Evolutionary conservation across 768 basidiomycete species (phyloP).

Genomic region (Cubamyces lactineus): DNA sequence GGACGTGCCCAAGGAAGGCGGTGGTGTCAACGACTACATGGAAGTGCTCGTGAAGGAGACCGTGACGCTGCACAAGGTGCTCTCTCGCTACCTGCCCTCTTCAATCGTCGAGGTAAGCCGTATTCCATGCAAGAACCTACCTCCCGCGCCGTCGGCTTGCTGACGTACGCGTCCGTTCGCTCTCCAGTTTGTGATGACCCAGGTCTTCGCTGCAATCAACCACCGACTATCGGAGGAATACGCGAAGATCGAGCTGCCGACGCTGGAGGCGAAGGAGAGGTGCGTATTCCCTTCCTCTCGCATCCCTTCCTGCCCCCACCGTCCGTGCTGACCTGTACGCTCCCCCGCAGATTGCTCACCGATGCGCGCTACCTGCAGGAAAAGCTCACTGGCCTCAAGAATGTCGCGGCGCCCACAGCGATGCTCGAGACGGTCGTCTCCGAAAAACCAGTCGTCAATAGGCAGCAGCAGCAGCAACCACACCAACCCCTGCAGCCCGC

Average conservation of each 20-base stretch:
- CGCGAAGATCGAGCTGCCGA: slow-evolving; percentile 77
- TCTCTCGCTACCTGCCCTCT: slow-evolving; percentile 84
- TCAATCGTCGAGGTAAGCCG: slow-evolving; percentile 79
- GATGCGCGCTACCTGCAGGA: slow-evolving; percentile 80
- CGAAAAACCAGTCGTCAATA: slow-evolving; percentile 55
- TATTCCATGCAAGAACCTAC: not conserved
- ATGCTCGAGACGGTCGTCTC: slow-evolving; percentile 87
- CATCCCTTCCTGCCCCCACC: slow-evolving; percentile 11
- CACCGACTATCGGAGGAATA: slow-evolving; percentile 89
- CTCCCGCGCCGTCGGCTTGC: slow-evolving; percentile 6
- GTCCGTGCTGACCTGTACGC: slow-evolving; percentile 9
- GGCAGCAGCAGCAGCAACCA: slow-evolving; percentile 2
- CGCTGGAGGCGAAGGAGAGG: slow-evolving; percentile 85
- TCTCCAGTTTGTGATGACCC: slow-evolving; percentile 84
- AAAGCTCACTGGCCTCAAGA: slow-evolving; percentile 75
- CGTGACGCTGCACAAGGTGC: slow-evolving; percentile 91
- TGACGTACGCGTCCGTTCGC: slow-evolving; percentile 15
- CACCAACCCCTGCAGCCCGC: not conserved
- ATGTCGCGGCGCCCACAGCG: slow-evolving; percentile 64
- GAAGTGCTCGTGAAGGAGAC: slow-evolving; percentile 93
- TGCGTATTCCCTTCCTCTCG: slow-evolving; percentile 38
- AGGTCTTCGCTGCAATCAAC: slow-evolving; percentile 93
- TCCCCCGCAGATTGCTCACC: slow-evolving; percentile 62
- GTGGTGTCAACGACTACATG: slow-evolving; percentile 87
- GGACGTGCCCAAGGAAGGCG: slow-evolving; percentile 61